Evolutionary conservation across 139 green algal species (phyloP), one percentile per base, ranked within the genome.

Genomic region (Medakamo hakoo): DNA sequence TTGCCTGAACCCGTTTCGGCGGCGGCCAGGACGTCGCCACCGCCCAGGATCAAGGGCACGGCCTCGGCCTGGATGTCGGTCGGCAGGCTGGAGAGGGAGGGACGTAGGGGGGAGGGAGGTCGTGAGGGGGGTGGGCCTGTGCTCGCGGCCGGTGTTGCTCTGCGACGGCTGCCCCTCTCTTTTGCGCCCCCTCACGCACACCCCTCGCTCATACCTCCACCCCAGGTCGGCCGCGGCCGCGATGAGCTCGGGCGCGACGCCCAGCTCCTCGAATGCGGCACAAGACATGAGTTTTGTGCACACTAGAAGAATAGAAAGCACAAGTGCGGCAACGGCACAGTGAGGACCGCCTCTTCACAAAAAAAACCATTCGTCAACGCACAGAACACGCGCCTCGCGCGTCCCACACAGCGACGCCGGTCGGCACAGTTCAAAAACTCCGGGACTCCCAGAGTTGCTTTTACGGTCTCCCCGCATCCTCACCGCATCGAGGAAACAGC

Each of bases 1-100:
- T 96, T 96, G 65, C 88, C 88, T 60, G 78, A 90, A 63, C 88
- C 88, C 1, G 88, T 96, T 66, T 95, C 87, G 19, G 88, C 88
- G 18, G 87, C 88, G 28, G 87, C 88, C 82, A 94, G 82, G 4
- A 95, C 76, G 74, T 95, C 88, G 27, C 88, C 86, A 2, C 86
- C 86, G 1, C 82, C 82, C 5, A 94, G 77, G 30, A 92, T 86
- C 3, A 94, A 72, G 0, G 84, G 84, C 3, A 94, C 71, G 0
- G 76, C 75, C 57, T 94, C 86, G 4, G 66, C 64, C 58, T 94
- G 86, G 5, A 94, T 76, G 25, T 82, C 76, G 1, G 86, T 88
- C 0, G 86, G 86, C 27, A 94, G 66, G 61, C 82, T 88, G 80
- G 63, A 62, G 19, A 23, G 28, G 1, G 30, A 24, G 9, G 29